phyloP scores from a whole-genome alignment of 164 flowering plant species.

The Vitis cinerea region DNA sequence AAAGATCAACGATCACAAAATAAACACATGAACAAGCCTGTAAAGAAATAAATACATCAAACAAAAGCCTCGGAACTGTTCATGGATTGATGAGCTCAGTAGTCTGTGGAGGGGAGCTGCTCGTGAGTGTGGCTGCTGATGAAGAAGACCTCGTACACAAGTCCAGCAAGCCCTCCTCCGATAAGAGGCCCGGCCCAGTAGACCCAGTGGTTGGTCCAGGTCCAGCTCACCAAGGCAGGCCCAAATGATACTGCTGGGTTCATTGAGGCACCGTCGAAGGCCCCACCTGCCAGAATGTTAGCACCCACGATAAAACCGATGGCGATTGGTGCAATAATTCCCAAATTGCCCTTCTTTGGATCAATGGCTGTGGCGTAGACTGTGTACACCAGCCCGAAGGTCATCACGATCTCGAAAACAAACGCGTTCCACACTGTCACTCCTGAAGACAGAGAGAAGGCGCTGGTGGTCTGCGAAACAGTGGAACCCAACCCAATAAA shows the following conservation, averaged over 20 bases:
- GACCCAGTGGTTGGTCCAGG: constrained; percentile 72
- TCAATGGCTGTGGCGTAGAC: constrained; percentile 79
- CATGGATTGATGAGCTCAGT: constrained; percentile 10
- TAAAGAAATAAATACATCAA: constrained; percentile 5
- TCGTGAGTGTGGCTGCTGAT: constrained; percentile 40
- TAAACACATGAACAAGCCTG: constrained; percentile 1
- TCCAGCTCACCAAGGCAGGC: constrained; percentile 76
- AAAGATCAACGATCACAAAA: constrained; percentile 5
- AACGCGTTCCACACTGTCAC: constrained; percentile 61
- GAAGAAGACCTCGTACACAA: constrained; percentile 55
- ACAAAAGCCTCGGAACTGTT: not conserved
- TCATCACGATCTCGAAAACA: constrained; percentile 82
- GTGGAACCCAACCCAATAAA: not conserved
- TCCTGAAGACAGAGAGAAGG: constrained; percentile 47
- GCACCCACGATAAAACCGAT: constrained; percentile 85
- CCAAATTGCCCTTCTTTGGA: constrained; percentile 67
- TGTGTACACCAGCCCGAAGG: constrained; percentile 81
- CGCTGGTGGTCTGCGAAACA: constrained; percentile 32
- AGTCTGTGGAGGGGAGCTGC: constrained; percentile 37
- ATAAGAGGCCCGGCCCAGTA: constrained; percentile 85
- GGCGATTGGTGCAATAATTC: constrained; percentile 71
- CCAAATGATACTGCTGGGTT: constrained; percentile 85
- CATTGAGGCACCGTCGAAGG: constrained; percentile 85
- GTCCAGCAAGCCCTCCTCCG: constrained; percentile 71
- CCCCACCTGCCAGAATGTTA: constrained; percentile 72